Evolutionary conservation across 2,329 filamentous ascomycete species (phyloP).

Genomic region (Pezicula neosporulosa): DNA sequence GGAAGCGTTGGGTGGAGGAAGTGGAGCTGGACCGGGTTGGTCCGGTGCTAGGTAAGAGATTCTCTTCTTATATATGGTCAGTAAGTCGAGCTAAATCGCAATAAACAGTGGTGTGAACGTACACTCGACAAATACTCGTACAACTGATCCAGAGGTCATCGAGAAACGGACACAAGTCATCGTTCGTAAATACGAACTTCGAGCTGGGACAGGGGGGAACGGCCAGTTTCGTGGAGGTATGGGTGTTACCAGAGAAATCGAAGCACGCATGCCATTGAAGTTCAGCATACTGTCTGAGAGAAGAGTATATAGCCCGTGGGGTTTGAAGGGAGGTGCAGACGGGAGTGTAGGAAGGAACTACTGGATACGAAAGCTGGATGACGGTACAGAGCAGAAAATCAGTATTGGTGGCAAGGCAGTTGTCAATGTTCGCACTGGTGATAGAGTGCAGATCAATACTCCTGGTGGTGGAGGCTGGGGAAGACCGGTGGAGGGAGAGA

Average conservation of each 20-base stretch:
- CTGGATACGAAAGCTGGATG: constrained; percentile 54
- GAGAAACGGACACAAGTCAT: constrained; percentile 72
- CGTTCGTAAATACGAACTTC: constrained; percentile 62
- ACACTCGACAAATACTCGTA: constrained; percentile 81
- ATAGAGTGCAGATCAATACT: constrained; percentile 15
- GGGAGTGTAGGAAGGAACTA: constrained; percentile 75
- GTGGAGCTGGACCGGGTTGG: constrained; percentile 68
- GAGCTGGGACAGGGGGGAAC: constrained; percentile 55
- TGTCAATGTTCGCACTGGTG: constrained; percentile 9
- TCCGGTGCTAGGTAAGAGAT: constrained; percentile 40
- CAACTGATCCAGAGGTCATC: constrained; percentile 75
- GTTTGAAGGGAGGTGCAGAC: constrained; percentile 75
- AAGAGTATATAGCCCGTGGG: constrained; percentile 72
- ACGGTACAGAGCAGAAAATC: constrained; percentile 4
- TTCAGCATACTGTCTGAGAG: constrained; percentile 76
- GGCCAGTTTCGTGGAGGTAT: constrained; percentile 68
- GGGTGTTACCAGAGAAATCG: constrained; percentile 72
- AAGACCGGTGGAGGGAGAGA: not conserved
- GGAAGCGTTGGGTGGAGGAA: constrained; percentile 75
- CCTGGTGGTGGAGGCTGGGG: constrained; percentile 18
- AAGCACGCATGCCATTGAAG: constrained; percentile 71
- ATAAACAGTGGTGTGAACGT: constrained; percentile 66
- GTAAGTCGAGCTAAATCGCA: too few relatives aligned
- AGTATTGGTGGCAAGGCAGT: constrained; percentile 18
- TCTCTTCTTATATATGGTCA: too few relatives aligned